Conservation (phyloP, 2,329 filamentous ascomycete genomes). For the Raffaelea ambrosiae region DNA sequence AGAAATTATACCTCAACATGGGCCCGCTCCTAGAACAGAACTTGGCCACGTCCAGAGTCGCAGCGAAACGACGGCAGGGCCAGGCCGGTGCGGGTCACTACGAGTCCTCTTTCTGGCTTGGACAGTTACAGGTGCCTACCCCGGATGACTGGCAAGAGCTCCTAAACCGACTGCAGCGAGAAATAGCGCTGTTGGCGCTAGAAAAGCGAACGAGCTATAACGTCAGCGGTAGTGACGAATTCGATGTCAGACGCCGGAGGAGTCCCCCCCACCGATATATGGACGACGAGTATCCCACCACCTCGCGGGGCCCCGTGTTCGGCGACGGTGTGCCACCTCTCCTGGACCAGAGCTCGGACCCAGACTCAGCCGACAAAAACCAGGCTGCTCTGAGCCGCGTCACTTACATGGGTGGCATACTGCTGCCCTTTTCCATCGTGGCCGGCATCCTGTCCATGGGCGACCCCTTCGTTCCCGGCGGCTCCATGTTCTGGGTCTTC, state of each 20-base stretch:
- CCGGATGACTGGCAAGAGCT: slow-evolving; percentile 22
- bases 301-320: no score
- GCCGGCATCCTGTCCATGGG: slow-evolving; percentile 39
- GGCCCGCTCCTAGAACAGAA: slow-evolving; percentile 27
- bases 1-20: slow-evolving; percentile 17
- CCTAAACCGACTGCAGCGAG: slow-evolving; percentile 20
- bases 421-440: slow-evolving; percentile 39
- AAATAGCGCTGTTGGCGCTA: slow-evolving; percentile 16
- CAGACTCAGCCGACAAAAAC: no score
- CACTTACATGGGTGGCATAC: slow-evolving; percentile 38
- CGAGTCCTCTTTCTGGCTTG: background rate
- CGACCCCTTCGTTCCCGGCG: slow-evolving; percentile 33
- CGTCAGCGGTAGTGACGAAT: no score
- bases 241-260: no score
- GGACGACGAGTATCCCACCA: no score
- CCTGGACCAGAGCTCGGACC: no score
- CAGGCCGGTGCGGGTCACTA: no score
- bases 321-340: no score
- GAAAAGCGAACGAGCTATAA: no score
- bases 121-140: background rate
- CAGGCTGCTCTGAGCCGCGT: slow-evolving; percentile 34
- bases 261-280: no score
- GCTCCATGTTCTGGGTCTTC: slow-evolving; percentile 36
- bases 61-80: background rate
- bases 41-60: slow-evolving; percentile 12